A percentile compares a stretch with the other conserved stretches of the same genome.
Evolutionary conservation across 116 monocot species (phyloP).

Genomic region (Cymodocea nodosa): DNA sequence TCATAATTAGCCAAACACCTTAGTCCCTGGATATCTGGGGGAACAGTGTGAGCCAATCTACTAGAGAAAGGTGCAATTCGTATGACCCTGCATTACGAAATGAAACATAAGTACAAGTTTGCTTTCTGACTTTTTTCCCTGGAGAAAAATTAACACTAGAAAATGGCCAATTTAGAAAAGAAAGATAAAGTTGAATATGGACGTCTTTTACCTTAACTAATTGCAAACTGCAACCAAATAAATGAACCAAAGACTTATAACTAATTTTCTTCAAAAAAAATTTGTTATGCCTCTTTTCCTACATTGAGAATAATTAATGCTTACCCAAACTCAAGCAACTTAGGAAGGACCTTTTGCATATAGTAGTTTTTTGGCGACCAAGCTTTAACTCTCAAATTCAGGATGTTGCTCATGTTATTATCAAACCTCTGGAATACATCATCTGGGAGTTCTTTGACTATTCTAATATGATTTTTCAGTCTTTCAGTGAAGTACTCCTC

Average conservation of each 20-base stretch:
- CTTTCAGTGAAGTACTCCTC: constrained; percentile 82
- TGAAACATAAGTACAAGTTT: constrained; percentile 5
- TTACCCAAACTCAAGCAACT: constrained; percentile 71
- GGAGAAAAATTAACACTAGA: background rate
- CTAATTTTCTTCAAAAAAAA: background rate
- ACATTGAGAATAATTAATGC: background rate
- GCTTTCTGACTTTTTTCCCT: background rate
- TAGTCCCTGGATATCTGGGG: constrained; percentile 52
- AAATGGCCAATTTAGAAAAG: background rate
- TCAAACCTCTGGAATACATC: constrained; percentile 67
- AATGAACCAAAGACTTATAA: no score
- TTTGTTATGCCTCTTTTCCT: background rate
- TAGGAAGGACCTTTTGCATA: constrained; percentile 84
- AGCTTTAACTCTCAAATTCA: constrained; percentile 88
- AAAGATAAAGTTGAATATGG: no score
- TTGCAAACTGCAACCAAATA: no score
- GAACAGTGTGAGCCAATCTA: constrained; percentile 87
- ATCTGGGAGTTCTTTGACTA: constrained; percentile 78
- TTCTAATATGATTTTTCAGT: constrained; percentile 61
- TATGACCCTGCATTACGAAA: constrained; percentile 64
- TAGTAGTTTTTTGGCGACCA: constrained; percentile 54
- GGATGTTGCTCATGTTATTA: constrained; percentile 82
- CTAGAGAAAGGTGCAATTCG: constrained; percentile 98
- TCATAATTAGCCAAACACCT: constrained; percentile 91
- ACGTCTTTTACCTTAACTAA: no score